phyloP scores from a whole-genome alignment of 2,329 filamentous ascomycete genomes.

The Colletotrichum melonis region DNA sequence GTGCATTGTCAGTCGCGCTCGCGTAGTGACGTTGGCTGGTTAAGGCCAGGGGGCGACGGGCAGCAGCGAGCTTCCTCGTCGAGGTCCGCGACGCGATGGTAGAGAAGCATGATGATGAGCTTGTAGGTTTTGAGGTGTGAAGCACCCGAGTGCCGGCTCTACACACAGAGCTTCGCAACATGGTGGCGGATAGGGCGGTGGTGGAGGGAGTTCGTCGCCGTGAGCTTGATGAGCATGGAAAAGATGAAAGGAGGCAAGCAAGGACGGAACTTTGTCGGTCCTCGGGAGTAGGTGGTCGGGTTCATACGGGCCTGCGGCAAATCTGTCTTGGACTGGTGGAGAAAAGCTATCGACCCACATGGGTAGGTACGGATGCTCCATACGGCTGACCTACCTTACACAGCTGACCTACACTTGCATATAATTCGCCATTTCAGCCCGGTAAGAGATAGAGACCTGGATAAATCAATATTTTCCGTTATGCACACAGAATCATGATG shows the following conservation, averaged over 20 bases:
- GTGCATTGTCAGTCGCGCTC: slow-evolving; percentile 64
- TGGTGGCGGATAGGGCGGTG: slow-evolving; percentile 51
- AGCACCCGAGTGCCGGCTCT: slow-evolving; percentile 74
- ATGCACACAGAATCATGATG: no score
- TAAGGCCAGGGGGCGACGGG: slow-evolving; percentile 62
- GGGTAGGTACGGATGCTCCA: not conserved
- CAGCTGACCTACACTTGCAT: no score
- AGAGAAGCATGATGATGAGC: slow-evolving; percentile 54
- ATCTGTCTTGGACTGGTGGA: slow-evolving; percentile 23
- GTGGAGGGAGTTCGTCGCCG: not conserved
- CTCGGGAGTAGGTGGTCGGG: slow-evolving; percentile 30
- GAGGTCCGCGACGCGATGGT: slow-evolving; percentile 51
- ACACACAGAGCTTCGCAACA: slow-evolving; percentile 78
- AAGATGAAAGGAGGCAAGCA: not conserved
- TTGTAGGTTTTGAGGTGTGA: slow-evolving; percentile 61
- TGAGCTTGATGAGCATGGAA: slow-evolving; percentile 18
- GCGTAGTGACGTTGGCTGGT: slow-evolving; percentile 65
- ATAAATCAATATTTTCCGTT: no score
- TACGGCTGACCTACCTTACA: no score
- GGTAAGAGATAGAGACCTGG: no score
- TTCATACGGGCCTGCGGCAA: slow-evolving; percentile 33
- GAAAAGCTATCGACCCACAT: slow-evolving; percentile 14
- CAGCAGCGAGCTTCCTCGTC: slow-evolving; percentile 57
- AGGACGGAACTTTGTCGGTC: slow-evolving; percentile 29
- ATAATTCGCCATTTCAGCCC: no score